Base-by-base conservation (phyloP, 495 filamentous ascomycete species). In the Hypoxylon trugodes region DNA sequence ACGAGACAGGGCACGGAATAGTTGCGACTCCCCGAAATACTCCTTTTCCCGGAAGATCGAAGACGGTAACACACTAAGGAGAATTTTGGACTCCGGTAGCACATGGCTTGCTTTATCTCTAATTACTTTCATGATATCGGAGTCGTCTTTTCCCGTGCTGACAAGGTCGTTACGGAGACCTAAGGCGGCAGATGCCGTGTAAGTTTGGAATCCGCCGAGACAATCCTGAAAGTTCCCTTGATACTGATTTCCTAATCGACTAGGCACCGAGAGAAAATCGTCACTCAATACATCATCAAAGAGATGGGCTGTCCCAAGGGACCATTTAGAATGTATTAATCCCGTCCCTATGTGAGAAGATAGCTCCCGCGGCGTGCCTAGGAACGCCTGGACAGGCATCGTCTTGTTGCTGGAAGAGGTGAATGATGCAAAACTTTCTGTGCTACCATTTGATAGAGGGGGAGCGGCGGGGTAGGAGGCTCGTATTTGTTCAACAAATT, bases 211-310 rank as follows among this genome's bases (percentile, higher is more conserved):
- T 12, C 93, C 94, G 7, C 95, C 95, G 16, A 98, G 81, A 60
- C 92, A 93, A 71, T 98, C 95, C 72, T 98, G 95, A 66, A 94
- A 96, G 70, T 97, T 98, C 1, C 95, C 95, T 73, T 89, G 86
- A 67, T 98, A 98, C 28, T 92, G 87, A 16, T 91, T 88, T 1
- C 95, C 93, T 12, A 98, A 86, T 49, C 92, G 90, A 73, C 89
- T 91, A 65, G 94, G 90, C 2, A 98, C 95, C 19, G 94, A 87
- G 18, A 98, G 82, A 51, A 97, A 83, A 71, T 98, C 96, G 66
- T 97, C 94, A 51, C 91, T 96, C 37, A 96, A 83, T 1, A 88
- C 85, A 54, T 97, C 91, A 33, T 92, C 88, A 69, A 97, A 90
- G 10, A 98, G 79, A 68, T 97, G 91, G 9, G 92, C 91, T 43